Evolutionary conservation across 2,329 filamentous ascomycete species (phyloP).

Genomic region (Botrytis tulipae): DNA sequence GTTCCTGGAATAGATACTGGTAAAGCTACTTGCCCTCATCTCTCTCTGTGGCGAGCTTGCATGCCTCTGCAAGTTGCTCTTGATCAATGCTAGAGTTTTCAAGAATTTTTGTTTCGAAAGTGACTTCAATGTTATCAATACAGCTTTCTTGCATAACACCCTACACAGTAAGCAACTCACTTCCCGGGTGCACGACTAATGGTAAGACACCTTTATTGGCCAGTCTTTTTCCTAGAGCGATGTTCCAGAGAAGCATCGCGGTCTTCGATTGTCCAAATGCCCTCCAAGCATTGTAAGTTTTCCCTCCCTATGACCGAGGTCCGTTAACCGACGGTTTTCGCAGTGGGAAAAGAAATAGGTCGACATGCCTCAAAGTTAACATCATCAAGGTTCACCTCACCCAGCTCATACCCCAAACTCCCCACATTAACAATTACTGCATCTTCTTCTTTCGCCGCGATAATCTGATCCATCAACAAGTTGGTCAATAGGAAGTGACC

Average conservation of each 20-base stretch:
- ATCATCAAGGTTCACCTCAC: slow-evolving; percentile 41
- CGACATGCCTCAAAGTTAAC: slow-evolving; percentile 37
- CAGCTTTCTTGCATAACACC: neutral
- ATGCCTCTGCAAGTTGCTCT: neutral
- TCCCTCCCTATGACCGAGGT: neutral
- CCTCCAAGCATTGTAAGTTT: neutral
- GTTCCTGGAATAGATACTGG: neutral
- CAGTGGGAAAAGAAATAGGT: neutral
- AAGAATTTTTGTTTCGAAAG: neutral
- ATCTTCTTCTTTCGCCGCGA: slow-evolving; percentile 23
- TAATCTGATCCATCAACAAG: slow-evolving; percentile 32
- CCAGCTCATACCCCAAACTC: slow-evolving; percentile 42
- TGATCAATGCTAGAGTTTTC: neutral
- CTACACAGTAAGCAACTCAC: neutral
- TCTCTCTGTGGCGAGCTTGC: neutral
- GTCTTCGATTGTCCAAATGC: slow-evolving; percentile 3
- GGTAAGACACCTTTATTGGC: neutral
- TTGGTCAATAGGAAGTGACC: slow-evolving; percentile 38
- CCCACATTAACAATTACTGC: slow-evolving; percentile 42
- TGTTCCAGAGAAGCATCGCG: neutral
- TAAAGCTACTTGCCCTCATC: neutral
- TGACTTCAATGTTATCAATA: neutral
- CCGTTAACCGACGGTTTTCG: neutral
- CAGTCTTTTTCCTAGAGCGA: neutral
- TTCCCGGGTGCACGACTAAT: neutral